These are phyloP conservation scores for Pleurotus ostreatus DNA, from an alignment of 768 basidiomycete species.

Conservation along the genomic window DNA sequence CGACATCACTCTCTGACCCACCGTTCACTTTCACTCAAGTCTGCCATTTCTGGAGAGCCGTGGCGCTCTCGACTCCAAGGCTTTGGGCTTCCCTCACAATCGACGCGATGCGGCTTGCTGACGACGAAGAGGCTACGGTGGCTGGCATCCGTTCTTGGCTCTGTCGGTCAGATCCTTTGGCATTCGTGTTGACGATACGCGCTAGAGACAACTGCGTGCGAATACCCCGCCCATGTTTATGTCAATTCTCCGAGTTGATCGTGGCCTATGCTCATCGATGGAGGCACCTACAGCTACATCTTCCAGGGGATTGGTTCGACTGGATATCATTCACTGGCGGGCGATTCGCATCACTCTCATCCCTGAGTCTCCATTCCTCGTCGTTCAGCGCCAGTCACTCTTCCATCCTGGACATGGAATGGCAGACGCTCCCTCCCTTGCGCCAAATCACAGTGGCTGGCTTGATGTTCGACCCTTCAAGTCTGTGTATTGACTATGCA, in stretches of 20 bases:
- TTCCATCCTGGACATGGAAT: not conserved
- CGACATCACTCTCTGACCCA: not conserved
- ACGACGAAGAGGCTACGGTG: not conserved
- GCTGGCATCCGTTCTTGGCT: not conserved
- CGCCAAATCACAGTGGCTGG: not conserved
- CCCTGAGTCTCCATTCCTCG: not conserved
- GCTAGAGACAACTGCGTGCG: not conserved
- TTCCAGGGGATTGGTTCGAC: slow-evolving; percentile 3
- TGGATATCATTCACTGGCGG: not conserved
- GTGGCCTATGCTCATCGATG: not conserved
- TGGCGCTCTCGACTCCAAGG: not conserved
- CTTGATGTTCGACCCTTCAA: not conserved
- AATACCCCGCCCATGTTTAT: not conserved
- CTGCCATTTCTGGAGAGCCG: not conserved
- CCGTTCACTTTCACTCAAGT: not conserved
- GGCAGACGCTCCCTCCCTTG: not conserved
- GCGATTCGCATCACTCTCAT: not conserved
- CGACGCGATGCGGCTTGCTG: not conserved
- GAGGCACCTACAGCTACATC: not conserved
- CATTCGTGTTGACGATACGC: not conserved
- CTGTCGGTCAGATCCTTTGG: not conserved
- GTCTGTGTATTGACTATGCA: not conserved
- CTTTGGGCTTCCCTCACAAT: slow-evolving; percentile 1
- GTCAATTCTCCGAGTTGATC: slow-evolving; percentile 1
- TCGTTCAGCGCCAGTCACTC: not conserved